phyloP scores from a whole-genome alignment of 2,329 filamentous ascomycete genomes.

The Polychaeton citri region DNA sequence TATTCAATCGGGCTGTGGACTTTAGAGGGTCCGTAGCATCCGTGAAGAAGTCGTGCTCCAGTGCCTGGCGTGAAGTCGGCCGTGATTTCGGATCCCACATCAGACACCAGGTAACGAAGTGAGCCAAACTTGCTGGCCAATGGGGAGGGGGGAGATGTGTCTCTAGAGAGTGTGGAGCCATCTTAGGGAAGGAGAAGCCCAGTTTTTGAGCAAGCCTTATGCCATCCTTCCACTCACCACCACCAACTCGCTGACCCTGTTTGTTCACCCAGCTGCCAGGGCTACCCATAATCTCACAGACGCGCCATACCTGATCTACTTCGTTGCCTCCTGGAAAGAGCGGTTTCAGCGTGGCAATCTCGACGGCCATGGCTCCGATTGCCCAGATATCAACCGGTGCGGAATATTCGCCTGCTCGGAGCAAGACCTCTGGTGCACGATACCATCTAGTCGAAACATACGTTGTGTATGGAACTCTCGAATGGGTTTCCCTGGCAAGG shows the following conservation, averaged over 20 bases:
- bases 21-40: slow-evolving; percentile 78
- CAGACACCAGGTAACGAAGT: slow-evolving; percentile 96
- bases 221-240: slow-evolving; percentile 95
- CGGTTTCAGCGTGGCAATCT: slow-evolving; percentile 91
- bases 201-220: slow-evolving; percentile 86
- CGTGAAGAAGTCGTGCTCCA: slow-evolving; percentile 86
- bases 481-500: slow-evolving; percentile 91
- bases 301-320: slow-evolving; percentile 96
- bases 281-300: slow-evolving; percentile 98
- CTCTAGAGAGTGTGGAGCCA: slow-evolving; percentile 95
- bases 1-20: slow-evolving; percentile 10
- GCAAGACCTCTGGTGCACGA: slow-evolving; percentile 78
- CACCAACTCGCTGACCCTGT: slow-evolving; percentile 69
- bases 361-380: slow-evolving; percentile 94
- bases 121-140: slow-evolving; percentile 76
- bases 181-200: slow-evolving; percentile 96
- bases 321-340: slow-evolving; percentile 96
- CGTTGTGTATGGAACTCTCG: slow-evolving; percentile 90
- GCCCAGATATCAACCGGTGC: slow-evolving; percentile 98
- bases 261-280: slow-evolving; percentile 98
- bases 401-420: slow-evolving; percentile 91
- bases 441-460: slow-evolving; percentile 98
- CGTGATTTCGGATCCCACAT: slow-evolving; percentile 96
- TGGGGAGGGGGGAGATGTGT: slow-evolving; percentile 81
- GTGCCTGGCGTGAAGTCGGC: slow-evolving; percentile 84